A percentile compares a stretch with the other conserved stretches of the same genome.
Conservation (phyloP, 495 filamentous ascomycete genomes). For the Daldinia loculata region DNA sequence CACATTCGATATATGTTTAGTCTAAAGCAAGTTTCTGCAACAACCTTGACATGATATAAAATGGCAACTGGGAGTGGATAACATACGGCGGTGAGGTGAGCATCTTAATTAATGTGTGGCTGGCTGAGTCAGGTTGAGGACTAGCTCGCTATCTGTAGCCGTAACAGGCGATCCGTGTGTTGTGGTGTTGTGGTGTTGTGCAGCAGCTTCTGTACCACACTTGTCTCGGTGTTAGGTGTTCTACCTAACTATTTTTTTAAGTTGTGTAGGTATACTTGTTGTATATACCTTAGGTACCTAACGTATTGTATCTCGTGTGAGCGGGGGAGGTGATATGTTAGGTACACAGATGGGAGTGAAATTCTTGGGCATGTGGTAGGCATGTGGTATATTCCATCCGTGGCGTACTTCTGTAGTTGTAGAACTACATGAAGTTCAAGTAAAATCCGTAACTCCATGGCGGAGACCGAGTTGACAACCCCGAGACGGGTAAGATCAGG, state of each 20-base stretch:
- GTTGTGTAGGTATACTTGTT: neutral
- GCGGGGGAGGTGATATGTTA: neutral
- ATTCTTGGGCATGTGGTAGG: neutral
- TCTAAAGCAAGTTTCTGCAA: neutral
- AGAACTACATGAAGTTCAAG: neutral
- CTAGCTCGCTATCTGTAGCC: neutral
- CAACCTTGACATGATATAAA: slow-evolving; percentile 1
- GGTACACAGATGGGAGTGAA: neutral
- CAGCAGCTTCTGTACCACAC: neutral
- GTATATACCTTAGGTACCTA: too few species aligned
- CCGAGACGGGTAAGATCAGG: slow-evolving; percentile 21
- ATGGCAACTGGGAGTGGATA: neutral
- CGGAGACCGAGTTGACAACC: slow-evolving; percentile 30
- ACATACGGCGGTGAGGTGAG: slow-evolving; percentile 20
- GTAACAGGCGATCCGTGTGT: neutral
- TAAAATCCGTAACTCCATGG: slow-evolving; percentile 5
- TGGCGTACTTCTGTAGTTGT: neutral
- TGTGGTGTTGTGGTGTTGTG: slow-evolving; percentile 11
- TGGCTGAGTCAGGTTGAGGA: slow-evolving; percentile 25
- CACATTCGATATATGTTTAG: neutral
- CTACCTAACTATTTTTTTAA: neutral
- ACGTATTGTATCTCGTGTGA: neutral
- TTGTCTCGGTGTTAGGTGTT: neutral
- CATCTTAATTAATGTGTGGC: slow-evolving; percentile 17
- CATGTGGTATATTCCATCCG: neutral